phyloP scores from a whole-genome alignment of 108 stramenopile species.

The Discostella pseudostelligera region DNA sequence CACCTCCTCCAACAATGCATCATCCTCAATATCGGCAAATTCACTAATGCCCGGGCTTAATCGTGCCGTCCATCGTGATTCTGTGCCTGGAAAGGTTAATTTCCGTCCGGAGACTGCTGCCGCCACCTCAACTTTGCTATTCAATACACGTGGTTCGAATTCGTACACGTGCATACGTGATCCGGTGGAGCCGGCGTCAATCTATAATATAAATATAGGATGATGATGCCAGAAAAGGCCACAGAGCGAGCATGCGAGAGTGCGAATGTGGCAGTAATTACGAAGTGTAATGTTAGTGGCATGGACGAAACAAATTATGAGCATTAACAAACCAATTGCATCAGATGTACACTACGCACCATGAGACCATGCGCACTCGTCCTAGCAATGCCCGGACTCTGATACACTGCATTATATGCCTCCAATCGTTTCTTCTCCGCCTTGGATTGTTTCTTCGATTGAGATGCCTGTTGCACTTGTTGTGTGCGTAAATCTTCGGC shows the following conservation, averaged over 20 bases:
- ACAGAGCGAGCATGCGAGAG: too few relatives aligned
- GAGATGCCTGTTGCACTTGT: background rate
- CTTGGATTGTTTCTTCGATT: slow-evolving; percentile 32
- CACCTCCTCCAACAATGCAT: slow-evolving; percentile 39
- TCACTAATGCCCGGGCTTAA: slow-evolving; percentile 75
- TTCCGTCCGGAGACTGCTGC: slow-evolving; percentile 46
- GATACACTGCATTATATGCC: slow-evolving; percentile 40
- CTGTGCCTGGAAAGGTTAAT: slow-evolving; percentile 65
- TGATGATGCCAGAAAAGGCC: too few relatives aligned
- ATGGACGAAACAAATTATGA: background rate
- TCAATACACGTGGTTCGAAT: slow-evolving; percentile 65
- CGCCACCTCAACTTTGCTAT: slow-evolving; percentile 42
- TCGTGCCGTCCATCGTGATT: slow-evolving; percentile 85
- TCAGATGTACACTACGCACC: slow-evolving; percentile 13
- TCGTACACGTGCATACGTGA: slow-evolving; percentile 90
- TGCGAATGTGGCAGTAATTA: too few relatives aligned
- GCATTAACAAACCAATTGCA: background rate
- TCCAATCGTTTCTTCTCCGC: slow-evolving; percentile 44
- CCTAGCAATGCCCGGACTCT: slow-evolving; percentile 47
- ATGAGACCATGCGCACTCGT: slow-evolving; percentile 36
- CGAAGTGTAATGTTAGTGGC: too few relatives aligned
- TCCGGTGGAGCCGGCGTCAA: slow-evolving; percentile 92
- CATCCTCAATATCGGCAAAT: slow-evolving; percentile 53
- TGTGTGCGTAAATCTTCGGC: slow-evolving; percentile 10
- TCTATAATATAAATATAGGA: slow-evolving; percentile 27